Conservation (phyloP, 495 filamentous ascomycete species). For the Xylaria longipes region DNA sequence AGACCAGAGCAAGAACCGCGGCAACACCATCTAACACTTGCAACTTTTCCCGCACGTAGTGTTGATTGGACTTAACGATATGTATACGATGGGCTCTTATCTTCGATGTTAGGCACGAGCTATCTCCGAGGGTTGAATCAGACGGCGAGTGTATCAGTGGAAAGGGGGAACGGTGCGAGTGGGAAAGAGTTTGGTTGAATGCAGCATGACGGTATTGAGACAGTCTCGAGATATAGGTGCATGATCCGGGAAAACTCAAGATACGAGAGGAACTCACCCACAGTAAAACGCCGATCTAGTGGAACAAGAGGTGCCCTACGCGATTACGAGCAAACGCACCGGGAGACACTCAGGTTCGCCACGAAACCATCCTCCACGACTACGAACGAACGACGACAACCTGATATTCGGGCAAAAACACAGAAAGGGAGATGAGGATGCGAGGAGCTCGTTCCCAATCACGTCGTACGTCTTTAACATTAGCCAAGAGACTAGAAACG, state of each 20-base stretch:
- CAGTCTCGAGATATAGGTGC: neutral
- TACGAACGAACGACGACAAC: neutral
- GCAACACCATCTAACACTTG: neutral
- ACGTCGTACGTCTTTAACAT: neutral
- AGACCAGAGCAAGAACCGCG: neutral
- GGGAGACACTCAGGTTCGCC: neutral
- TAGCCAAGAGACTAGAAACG: conserved; percentile 13
- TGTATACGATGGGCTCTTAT: neutral
- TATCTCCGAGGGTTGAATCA: conserved; percentile 8
- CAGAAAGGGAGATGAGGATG: neutral
- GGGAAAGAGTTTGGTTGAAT: conserved; percentile 12
- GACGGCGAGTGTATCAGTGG: neutral
- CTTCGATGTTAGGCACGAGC: neutral
- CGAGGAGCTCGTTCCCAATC: neutral
- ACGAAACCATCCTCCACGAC: neutral
- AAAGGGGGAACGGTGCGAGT: neutral
- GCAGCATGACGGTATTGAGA: conserved; percentile 22
- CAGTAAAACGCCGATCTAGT: neutral
- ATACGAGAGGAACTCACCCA: conserved; percentile 2
- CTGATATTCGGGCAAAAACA: neutral
- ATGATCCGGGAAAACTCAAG: conserved; percentile 7
- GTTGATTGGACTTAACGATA: neutral
- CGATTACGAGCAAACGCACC: neutral
- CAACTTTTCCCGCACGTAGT: neutral
- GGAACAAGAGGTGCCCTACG: neutral